phyloP scores from a whole-genome alignment of 345 rosid genomes.

The Nasturtium officinale region DNA sequence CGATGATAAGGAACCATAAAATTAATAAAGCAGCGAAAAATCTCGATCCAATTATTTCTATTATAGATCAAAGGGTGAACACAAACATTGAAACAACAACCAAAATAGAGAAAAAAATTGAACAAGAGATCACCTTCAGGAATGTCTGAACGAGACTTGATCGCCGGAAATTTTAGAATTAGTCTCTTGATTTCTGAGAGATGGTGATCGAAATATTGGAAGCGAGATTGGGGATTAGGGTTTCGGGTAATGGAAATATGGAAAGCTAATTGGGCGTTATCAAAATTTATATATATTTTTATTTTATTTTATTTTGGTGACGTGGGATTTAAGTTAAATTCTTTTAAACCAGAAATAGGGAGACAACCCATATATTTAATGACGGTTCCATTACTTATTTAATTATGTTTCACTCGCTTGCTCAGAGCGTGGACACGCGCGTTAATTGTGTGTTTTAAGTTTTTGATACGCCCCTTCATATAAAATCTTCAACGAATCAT shows the following conservation, averaged over 20 bases:
- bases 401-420: conserved; percentile 23
- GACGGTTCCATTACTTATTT: conserved; percentile 33
- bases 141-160: conserved; percentile 12
- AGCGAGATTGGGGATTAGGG: conserved; percentile 45
- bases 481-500: not conserved
- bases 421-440: conserved; percentile 31
- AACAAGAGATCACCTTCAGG: conserved; percentile 29
- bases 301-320: not conserved
- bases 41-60: conserved; percentile 1
- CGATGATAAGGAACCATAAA: not conserved
- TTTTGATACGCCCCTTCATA: not conserved
- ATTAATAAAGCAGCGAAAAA: conserved; percentile 3
- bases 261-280: conserved; percentile 21
- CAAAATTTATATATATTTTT: conserved; percentile 1
- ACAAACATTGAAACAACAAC: conserved; percentile 21
- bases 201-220: conserved; percentile 34
- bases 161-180: not conserved
- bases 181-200: conserved; percentile 14
- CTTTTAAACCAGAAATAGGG: conserved; percentile 36
- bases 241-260: conserved; percentile 32
- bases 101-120: not conserved
- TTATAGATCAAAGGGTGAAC: conserved; percentile 23
- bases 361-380: conserved; percentile 31
- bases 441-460: conserved; percentile 16
- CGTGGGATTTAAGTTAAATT: conserved; percentile 40